Percentiles rank a stretch among this genome's conserved stretches.
These are phyloP conservation scores for Teunomyces panamensis DNA, from an alignment of 805 yeast genomes.

Conservation along the genomic window DNA sequence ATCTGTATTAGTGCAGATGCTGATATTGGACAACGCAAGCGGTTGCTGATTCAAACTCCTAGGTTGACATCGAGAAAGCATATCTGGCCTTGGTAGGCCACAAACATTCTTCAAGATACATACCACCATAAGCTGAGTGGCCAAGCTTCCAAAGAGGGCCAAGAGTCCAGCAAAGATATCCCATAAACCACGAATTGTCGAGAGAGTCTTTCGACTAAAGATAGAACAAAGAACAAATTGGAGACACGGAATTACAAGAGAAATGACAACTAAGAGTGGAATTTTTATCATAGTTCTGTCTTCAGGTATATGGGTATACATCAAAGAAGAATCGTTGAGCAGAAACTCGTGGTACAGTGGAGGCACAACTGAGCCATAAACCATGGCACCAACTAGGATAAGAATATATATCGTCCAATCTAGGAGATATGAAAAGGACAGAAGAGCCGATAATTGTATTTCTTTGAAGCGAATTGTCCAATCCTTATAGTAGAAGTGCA, in stretches of 20 bases:
- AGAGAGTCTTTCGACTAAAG: constrained; percentile 8
- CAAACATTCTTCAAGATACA: constrained; percentile 27
- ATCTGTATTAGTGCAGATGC: constrained; percentile 14
- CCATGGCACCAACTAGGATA: constrained; percentile 18
- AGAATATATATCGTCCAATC: constrained; percentile 15
- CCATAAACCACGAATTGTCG: constrained; percentile 28
- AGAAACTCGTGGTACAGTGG: constrained; percentile 44
- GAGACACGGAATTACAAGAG: constrained; percentile 30
- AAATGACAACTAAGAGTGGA: constrained; percentile 24
- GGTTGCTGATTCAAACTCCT: constrained; percentile 3
- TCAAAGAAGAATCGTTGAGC: constrained; percentile 25
- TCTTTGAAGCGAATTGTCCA: constrained; percentile 2
- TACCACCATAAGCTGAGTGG: constrained; percentile 37
- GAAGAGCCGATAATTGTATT: constrained; percentile 3
- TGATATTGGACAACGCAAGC: constrained; percentile 7
- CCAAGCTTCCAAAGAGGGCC: constrained; percentile 34
- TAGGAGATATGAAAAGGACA: constrained; percentile 5
- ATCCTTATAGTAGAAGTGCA: constrained; percentile 7
- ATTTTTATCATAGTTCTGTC: constrained; percentile 28
- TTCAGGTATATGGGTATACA: constrained; percentile 36
- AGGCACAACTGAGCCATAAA: constrained; percentile 28
- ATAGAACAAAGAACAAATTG: constrained; percentile 19
- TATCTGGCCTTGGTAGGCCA: constrained; percentile 28
- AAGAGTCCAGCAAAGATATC: constrained; percentile 37
- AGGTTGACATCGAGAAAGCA: constrained; percentile 24